phyloP scores from a whole-genome alignment of 202 grass and related monocot genomes.

The Setaria viridis region DNA sequence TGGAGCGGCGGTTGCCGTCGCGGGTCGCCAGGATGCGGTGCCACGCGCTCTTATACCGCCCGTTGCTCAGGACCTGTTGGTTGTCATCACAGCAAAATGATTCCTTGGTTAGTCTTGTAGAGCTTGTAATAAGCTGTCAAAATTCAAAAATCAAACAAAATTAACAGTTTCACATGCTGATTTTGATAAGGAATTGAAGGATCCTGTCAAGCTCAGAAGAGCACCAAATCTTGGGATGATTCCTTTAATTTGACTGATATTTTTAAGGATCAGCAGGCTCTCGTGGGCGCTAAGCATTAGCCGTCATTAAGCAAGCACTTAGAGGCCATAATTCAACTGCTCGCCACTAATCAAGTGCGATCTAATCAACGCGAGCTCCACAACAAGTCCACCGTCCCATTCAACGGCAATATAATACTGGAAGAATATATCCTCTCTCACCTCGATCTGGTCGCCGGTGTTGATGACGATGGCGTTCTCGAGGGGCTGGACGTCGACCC shows the following conservation, averaged over 20 bases:
- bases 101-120: not conserved
- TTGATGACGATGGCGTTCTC: conserved; percentile 90
- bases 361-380: conserved; percentile 16
- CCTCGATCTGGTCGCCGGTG: conserved; percentile 96
- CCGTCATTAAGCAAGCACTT: conserved; percentile 11
- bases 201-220: not conserved
- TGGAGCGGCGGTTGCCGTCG: conserved; percentile 70
- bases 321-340: not conserved
- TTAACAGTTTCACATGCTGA: not conserved
- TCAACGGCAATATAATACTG: not conserved
- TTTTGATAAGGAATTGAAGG: conserved; percentile 1
- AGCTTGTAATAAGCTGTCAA: not conserved
- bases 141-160: not conserved
- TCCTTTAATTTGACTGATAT: not conserved
- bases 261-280: not conserved
- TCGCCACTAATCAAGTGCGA: conserved; percentile 31
- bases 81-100: not conserved
- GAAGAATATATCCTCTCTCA: not conserved
- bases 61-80: conserved; percentile 70
- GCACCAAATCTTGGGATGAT: conserved; percentile 17
- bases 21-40: conserved; percentile 73
- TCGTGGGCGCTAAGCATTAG: conserved; percentile 31
- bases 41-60: conserved; percentile 87
- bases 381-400: conserved; percentile 28
- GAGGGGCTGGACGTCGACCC: conserved; percentile 85